Conservation (phyloP, 2,329 filamentous ascomycete species). For the Amauroascus niger region DNA sequence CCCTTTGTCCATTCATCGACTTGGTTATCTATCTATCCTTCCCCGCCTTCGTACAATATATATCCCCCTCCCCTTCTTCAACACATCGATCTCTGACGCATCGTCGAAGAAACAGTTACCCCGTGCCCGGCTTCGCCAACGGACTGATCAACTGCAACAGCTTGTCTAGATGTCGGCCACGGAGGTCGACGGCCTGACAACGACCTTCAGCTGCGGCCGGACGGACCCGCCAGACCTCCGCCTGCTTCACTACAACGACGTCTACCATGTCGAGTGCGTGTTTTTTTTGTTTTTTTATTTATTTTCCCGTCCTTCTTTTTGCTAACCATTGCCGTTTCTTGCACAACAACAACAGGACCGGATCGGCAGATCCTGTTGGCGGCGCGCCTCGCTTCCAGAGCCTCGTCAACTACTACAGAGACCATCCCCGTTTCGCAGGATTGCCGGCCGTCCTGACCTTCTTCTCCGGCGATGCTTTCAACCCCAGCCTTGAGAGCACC, state of each 20-base stretch:
- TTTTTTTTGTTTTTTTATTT: no score
- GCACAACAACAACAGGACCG: no score
- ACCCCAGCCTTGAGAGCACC: constrained; percentile 77
- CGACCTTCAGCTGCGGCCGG: constrained; percentile 37
- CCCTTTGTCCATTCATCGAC: no score
- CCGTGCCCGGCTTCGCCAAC: no score
- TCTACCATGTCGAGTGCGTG: constrained; percentile 70
- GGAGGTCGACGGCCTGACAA: constrained; percentile 29
- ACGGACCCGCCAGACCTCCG: constrained; percentile 57
- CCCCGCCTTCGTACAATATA: no score
- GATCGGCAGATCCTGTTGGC: constrained; percentile 71
- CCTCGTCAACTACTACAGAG: constrained; percentile 63
- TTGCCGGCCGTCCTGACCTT: constrained; percentile 63
- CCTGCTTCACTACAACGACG: constrained; percentile 86
- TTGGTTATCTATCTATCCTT: no score
- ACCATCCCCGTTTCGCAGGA: constrained; percentile 49
- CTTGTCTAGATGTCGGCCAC: constrained; percentile 11
- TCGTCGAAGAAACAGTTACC: no score
- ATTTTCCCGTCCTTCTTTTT: not conserved
- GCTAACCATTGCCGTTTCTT: not conserved
- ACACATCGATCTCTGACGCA: no score
- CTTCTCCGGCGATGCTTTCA: constrained; percentile 89
- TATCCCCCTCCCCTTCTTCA: no score
- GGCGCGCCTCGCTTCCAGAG: constrained; percentile 73
- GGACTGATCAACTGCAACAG: not conserved